Percentiles rank a stretch among this genome's conserved stretches.
Conservation (phyloP, 345 rosid genomes). For the Salix suchowensis region DNA sequence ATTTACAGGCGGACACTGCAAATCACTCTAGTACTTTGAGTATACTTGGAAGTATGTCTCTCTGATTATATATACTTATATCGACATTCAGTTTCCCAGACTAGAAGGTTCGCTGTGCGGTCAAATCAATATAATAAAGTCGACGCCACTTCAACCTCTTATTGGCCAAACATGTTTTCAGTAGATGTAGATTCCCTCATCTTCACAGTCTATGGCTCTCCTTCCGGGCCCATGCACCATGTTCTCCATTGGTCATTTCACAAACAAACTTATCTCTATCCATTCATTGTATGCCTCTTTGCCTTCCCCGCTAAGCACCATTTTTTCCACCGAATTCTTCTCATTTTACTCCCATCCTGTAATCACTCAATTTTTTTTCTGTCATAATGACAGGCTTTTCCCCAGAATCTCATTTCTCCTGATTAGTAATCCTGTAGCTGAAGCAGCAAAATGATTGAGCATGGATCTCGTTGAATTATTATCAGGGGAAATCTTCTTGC, state of each 20-base stretch:
- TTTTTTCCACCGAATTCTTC: neutral
- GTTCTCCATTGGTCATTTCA: neutral
- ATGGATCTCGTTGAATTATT: neutral
- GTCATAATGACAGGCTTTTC: neutral
- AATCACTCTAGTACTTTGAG: too few species aligned
- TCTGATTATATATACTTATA: too few species aligned
- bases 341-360: neutral
- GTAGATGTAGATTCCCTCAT: neutral
- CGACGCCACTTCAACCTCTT: neutral
- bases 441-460: neutral
- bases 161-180: neutral
- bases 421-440: neutral
- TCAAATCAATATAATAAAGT: too few species aligned
- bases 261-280: neutral
- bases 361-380: neutral
- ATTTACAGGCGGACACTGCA: neutral
- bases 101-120: too few species aligned
- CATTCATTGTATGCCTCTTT: neutral
- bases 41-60: too few species aligned
- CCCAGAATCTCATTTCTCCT: neutral
- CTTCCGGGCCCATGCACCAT: neutral
- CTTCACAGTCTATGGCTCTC: too few species aligned
- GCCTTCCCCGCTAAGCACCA: conserved; percentile 4
- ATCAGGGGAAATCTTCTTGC: neutral
- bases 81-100: too few species aligned